Evolutionary conservation across 140 eudicot species (phyloP), one percentile per base, ranked within the genome.

Genomic region (Oenanthe javanica): DNA sequence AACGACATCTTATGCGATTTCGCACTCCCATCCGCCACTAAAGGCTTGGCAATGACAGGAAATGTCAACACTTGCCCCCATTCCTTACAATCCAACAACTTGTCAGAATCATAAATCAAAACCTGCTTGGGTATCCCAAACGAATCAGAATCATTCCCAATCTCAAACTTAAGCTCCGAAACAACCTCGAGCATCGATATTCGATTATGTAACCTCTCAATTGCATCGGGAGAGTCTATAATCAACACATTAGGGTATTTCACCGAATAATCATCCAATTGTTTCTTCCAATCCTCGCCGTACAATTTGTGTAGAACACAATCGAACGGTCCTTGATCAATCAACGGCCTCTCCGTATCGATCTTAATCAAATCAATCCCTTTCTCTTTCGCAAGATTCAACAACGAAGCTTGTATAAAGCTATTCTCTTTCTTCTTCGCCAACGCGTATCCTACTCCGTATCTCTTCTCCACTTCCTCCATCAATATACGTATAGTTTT

Each of bases 301-400:
- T 85, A 85, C 61, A 88, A 31, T 61, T 91, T 91, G 91, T 89
- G 97, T 36, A 91, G 84, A 18, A 91, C 85, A 72, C 90, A 85
- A 84, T 91, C 88, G 64, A 89, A 91, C 11, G 97, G 97, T 6
- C 92, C 97, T 54, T 91, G 97, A 47, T 91, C 92, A 47, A 82
- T 70, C 42, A 91, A 57, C 8, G 91, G 89, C 83, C 76, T 83
- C 10, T 79, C 85, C 19, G 82, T 31, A 42, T 88, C 90, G 88
- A 89, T 88, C 79, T 72, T 77, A 43, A 89, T 72, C 36, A 89
- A 85, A 89, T 91, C 91, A 79, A 91, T 89, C 8, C 92, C 91
- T 6, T 87, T 85, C 31, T 82, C 83, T 11, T 71, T 78, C 3
- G 92, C 85, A n/a, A 63, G 78, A 61, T 83, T 81, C 45, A 91